Base-by-base conservation (phyloP, 768 basidiomycete species). In the Rossbeevera mucosa region DNA sequence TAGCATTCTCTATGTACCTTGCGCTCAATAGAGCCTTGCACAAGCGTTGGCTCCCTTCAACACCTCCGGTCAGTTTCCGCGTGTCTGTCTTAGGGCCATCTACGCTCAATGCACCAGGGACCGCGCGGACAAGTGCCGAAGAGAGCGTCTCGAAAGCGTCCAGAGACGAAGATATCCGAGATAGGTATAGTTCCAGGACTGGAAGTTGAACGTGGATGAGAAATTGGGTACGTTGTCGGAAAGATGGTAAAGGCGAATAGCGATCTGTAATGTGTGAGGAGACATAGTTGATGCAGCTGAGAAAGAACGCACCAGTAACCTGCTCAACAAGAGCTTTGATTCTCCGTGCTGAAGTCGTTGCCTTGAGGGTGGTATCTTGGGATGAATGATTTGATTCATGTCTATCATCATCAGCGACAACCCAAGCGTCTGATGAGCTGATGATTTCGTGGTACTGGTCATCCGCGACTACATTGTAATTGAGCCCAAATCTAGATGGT, bases 81-180 rank as follows among this genome's bases (percentile, higher is more conserved):
- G 82, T 74, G 60, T 90, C 86, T 11, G 70, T 55, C 49, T 63
- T 70, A 1, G 61, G 45, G 50, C 71, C 69, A 4, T 67, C 68
- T 42, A 83, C 83, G 18, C 81, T 78, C 36, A 98, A 76, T 0
- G 92, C 92, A 16, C 96, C 96, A 1, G 96, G 96, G 2, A 98
- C 94, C 4, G 88, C 88, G 13, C 92, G 86, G 38, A 94, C 82
- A 57, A 99, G 83, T 0, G 86, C 80, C 26, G 89, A 92, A 1
- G 93, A 91, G 5, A 96, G 75, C 1, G 86, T 88, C 68, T 98
- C 96, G 59, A 97, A 97, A 0, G 94, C 95, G 61, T 97, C 93
- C 22, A 97, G 72, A 8, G 94, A 92, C 8, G 86, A 81, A 1
- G 81, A 76, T 66, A 99, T 85, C 18, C 94, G 85, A 8, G 74